Evolutionary conservation across 2,329 filamentous ascomycete species (phyloP).

Genomic region (Aspergillus neoniger): DNA sequence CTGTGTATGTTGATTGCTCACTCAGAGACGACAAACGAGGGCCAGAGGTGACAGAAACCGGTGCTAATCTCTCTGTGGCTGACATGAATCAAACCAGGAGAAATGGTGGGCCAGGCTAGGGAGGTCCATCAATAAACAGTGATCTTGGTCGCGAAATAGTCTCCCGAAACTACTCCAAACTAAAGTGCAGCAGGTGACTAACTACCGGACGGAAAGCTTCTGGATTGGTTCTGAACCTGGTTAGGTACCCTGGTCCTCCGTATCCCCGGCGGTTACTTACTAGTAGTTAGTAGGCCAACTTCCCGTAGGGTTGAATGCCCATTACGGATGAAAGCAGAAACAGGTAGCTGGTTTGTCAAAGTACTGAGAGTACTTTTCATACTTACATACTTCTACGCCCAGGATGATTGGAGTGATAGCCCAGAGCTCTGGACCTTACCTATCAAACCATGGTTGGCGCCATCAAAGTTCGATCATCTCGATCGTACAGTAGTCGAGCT

Average conservation of each 20-base stretch:
- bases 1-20: not conserved
- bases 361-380: too few species aligned
- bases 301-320: not conserved
- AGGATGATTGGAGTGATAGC: not conserved
- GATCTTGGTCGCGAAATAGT: slow-evolving; percentile 17
- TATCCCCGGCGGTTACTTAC: slow-evolving; percentile 1
- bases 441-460: not conserved
- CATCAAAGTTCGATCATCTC: slow-evolving; percentile 5
- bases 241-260: slow-evolving; percentile 2
- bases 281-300: not conserved
- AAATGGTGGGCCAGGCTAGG: slow-evolving; percentile 14
- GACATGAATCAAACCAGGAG: slow-evolving; percentile 21
- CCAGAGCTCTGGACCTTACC: not conserved
- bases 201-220: slow-evolving; percentile 15
- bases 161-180: slow-evolving; percentile 17
- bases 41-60: slow-evolving; percentile 12
- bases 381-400: not conserved
- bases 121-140: slow-evolving; percentile 17
- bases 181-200: slow-evolving; percentile 16
- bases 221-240: slow-evolving; percentile 19
- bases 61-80: slow-evolving; percentile 9
- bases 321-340: not conserved
- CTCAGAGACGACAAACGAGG: slow-evolving; percentile 7
- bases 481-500: slow-evolving; percentile 5
- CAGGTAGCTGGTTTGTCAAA: not conserved